Evolutionary conservation across 2,329 filamentous ascomycete species (phyloP).

Genomic region (Chaetothyriales sp.): DNA sequence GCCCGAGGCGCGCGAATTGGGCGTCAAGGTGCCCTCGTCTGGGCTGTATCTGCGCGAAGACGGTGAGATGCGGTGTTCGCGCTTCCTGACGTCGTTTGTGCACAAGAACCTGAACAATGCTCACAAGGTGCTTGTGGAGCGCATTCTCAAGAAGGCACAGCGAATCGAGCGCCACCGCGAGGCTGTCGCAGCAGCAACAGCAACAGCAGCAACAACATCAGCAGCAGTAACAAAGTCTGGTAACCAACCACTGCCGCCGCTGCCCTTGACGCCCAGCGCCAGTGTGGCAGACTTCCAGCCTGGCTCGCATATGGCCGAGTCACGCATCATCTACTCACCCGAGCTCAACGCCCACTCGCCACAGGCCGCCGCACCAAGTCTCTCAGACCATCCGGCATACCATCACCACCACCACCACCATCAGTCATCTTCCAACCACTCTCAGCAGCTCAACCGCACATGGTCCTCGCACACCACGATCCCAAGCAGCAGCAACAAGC

Average conservation of each 20-base stretch:
- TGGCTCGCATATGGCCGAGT: conserved; percentile 14
- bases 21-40: conserved; percentile 46
- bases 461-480: neutral
- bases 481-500: neutral
- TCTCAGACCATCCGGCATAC: conserved; percentile 10
- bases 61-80: conserved; percentile 65
- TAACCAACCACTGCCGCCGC: neutral
- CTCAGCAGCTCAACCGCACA: neutral
- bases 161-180: conserved; percentile 21
- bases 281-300: conserved; percentile 9
- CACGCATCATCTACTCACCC: conserved; percentile 6
- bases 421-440: neutral
- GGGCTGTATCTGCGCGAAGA: conserved; percentile 77
- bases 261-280: conserved; percentile 1
- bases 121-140: conserved; percentile 53
- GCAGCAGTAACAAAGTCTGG: no score
- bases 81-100: conserved; percentile 60
- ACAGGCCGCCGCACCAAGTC: neutral
- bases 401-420: conserved; percentile 6
- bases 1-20: conserved; percentile 48
- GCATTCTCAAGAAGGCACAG: conserved; percentile 40
- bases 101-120: conserved; percentile 69
- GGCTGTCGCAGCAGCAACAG: conserved; percentile 6
- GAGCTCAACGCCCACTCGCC: neutral
- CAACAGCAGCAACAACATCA: neutral